Conservation (phyloP, 805 yeast genomes). For the Blastobotrys peoriensis region DNA sequence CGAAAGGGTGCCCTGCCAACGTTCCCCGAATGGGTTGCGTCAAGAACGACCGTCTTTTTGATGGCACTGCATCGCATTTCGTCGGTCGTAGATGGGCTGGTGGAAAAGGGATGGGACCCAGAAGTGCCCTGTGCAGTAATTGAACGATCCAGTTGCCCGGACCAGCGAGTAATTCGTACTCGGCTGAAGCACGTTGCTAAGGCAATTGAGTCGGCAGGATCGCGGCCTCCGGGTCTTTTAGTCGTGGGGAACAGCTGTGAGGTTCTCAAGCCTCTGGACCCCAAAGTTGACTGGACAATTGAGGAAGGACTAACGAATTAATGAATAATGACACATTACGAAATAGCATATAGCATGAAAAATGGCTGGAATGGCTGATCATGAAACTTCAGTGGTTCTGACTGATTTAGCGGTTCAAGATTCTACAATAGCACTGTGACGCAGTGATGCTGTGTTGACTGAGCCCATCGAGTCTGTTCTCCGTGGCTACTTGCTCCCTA, state of each 20-base stretch:
- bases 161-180: conserved; percentile 80
- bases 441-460: no score
- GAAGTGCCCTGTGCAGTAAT: conserved; percentile 75
- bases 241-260: conserved; percentile 77
- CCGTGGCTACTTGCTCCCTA: no score
- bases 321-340: no score
- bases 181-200: conserved; percentile 57
- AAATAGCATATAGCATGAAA: no score
- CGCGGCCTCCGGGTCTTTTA: conserved; percentile 88
- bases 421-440: no score
- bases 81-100: conserved; percentile 32
- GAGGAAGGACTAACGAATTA: conserved; percentile 43
- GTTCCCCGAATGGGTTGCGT: conserved; percentile 63
- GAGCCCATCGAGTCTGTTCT: no score
- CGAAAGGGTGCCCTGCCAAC: conserved; percentile 76
- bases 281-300: conserved; percentile 37
- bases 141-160: conserved; percentile 91
- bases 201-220: conserved; percentile 71
- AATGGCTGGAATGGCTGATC: no score
- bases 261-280: conserved; percentile 34
- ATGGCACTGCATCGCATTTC: conserved; percentile 80
- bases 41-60: conserved; percentile 78
- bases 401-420: no score
- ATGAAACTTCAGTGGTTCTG: no score
- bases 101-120: conserved; percentile 61